phyloP scores from a whole-genome alignment of 1,284 basidiomycete species.

The Trametes versicolor region DNA sequence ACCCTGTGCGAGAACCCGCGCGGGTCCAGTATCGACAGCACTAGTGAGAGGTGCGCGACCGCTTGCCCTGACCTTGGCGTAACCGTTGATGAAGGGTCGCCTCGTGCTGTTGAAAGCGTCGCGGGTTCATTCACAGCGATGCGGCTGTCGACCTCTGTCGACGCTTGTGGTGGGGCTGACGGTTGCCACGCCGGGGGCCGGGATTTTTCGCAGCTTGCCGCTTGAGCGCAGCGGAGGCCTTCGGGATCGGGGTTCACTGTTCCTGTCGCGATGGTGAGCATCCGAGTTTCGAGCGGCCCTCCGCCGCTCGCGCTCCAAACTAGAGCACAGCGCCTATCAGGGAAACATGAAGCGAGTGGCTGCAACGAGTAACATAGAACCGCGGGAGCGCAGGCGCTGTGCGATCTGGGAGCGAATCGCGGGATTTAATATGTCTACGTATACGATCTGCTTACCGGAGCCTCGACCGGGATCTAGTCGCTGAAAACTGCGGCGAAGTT shows the following conservation, averaged over 20 bases:
- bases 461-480: no score
- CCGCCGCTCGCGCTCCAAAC: no score
- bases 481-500: no score
- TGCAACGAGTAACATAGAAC: not conserved
- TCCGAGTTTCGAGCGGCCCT: not conserved
- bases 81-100: not conserved
- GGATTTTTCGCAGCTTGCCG: not conserved
- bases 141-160: not conserved
- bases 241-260: not conserved
- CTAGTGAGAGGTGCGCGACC: not conserved
- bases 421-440: not conserved
- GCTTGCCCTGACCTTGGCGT: not conserved
- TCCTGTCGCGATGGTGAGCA: not conserved
- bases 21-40: not conserved
- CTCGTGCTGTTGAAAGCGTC: not conserved
- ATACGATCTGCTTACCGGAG: no score
- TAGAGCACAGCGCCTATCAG: not conserved
- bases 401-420: not conserved
- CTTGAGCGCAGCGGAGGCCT: not conserved
- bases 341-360: not conserved
- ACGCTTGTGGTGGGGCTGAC: not conserved
- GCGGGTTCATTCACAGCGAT: not conserved
- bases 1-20: no score
- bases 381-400: not conserved
- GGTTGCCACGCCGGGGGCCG: not conserved